These are phyloP conservation scores for Umbilicus rupestris DNA, from an alignment of 164 flowering plant species.

Conservation along the genomic window DNA sequence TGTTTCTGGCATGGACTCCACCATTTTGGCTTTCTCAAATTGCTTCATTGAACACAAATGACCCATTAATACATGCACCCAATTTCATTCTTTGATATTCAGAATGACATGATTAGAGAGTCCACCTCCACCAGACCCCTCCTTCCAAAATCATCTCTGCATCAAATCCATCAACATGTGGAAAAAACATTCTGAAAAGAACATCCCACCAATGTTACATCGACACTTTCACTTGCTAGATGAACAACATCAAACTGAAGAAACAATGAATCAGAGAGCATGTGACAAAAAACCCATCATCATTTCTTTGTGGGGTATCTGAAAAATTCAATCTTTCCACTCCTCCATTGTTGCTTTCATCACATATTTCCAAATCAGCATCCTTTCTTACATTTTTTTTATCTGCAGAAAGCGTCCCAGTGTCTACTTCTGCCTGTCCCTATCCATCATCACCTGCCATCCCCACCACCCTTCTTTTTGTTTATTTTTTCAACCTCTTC, in stretches of 20 bases:
- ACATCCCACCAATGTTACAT: neutral
- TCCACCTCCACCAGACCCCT: neutral
- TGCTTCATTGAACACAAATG: too few relatives aligned
- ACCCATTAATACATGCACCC: too few relatives aligned
- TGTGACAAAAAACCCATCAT: neutral
- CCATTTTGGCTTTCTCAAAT: neutral
- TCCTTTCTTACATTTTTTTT: too few relatives aligned
- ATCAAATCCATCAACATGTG: neutral
- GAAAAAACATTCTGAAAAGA: neutral
- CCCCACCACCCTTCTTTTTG: neutral
- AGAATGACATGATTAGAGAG: neutral
- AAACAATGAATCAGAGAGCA: constrained; percentile 5
- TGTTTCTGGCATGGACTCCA: neutral
- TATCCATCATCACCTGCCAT: constrained; percentile 6
- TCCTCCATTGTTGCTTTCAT: neutral
- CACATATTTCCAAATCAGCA: neutral
- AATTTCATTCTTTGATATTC: neutral
- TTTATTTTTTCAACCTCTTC: neutral
- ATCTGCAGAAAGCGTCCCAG: constrained; percentile 1
- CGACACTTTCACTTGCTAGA: neutral
- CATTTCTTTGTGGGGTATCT: neutral
- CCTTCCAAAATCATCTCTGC: neutral
- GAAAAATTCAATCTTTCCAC: neutral
- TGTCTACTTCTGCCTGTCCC: constrained; percentile 1
- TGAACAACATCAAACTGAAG: neutral